These are phyloP conservation scores for Talaromyces wortmannii DNA, from an alignment of 495 filamentous ascomycete species.

Conservation along the genomic window DNA sequence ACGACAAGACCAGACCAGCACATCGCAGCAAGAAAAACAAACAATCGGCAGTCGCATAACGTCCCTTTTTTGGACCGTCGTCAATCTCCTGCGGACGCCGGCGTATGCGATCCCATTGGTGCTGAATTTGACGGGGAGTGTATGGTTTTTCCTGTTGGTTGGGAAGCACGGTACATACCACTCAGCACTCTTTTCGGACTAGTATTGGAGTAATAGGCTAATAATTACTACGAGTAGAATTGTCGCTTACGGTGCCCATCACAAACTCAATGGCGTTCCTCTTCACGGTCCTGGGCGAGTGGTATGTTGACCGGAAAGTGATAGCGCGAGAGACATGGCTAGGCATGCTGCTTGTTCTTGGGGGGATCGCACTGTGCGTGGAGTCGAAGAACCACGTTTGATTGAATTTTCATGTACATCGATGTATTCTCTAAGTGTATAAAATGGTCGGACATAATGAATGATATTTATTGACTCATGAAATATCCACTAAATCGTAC, in stretches of 20 bases:
- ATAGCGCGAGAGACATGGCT: slow-evolving; percentile 86
- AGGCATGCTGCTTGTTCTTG: slow-evolving; percentile 74
- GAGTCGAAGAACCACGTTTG: slow-evolving; percentile 40
- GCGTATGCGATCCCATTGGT: slow-evolving; percentile 80
- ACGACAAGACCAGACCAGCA: slow-evolving; percentile 26
- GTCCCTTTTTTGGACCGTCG: slow-evolving; percentile 60
- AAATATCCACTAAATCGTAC: not conserved
- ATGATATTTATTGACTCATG: no score
- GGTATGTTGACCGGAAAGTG: slow-evolving; percentile 87
- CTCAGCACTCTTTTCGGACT: no score
- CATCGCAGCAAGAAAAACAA: slow-evolving; percentile 7
- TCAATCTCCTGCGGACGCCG: slow-evolving; percentile 73
- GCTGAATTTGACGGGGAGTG: slow-evolving; percentile 85
- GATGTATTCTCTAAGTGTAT: not conserved
- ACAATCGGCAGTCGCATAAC: slow-evolving; percentile 22
- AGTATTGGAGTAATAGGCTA: slow-evolving; percentile 16
- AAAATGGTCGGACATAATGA: not conserved
- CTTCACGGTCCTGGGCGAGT: slow-evolving; percentile 92
- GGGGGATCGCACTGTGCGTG: slow-evolving; percentile 84
- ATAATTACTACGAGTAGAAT: slow-evolving; percentile 43
- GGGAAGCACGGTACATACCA: slow-evolving; percentile 67
- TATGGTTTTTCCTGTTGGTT: slow-evolving; percentile 97
- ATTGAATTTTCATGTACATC: not conserved
- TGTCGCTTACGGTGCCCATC: slow-evolving; percentile 90
- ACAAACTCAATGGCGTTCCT: slow-evolving; percentile 91